Evolutionary conservation across 2,329 filamentous ascomycete genomes (phyloP), one percentile per base, ranked within the genome.

Genomic region (Fusarium chlamydosporum): DNA sequence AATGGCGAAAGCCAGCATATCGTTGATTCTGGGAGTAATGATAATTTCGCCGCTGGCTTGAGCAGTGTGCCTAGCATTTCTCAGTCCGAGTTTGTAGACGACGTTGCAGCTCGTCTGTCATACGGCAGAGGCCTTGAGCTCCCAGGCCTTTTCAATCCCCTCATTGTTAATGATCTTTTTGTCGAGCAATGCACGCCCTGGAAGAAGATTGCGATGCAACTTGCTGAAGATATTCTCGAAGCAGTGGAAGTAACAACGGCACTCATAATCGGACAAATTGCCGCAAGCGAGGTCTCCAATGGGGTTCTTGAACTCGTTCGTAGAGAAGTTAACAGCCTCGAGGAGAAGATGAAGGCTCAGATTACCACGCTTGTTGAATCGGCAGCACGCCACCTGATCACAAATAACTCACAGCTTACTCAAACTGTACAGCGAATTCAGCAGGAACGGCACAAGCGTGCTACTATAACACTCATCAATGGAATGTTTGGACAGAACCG

Each of bases 131-230:
- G 75, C 3, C 77, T 83, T 7, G 89, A 92, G 71, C 76, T 92
- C 0, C 86, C 87, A 0, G 87, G 89, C 0, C 86, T 81, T 0
- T 90, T 88, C 75, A 89, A 89, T 61, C 84, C 88, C 0, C 73
- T 87, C 54, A 78, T 91, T 11, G 82, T 91, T 1, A 78, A 79
- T 0, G 84, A 90, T 23, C 74, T 92, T 0, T 92, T 92, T 72
- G 78, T 78, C 20, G 83, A 89, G 45, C 88, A 91, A 59, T 88
- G 83, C 1, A 56, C 68, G 8, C 84, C 83, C 0, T 92, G 88
- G 89, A 74, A 81, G 41, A 31, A 57, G 0, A 80, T 87, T 27
- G 85, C 83, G 1, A 74, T 40, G 15, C 9, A 15, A 1, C 65
- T 72, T 37, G 50, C 76, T 0, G 52, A 61, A 2, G 43, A 29